phyloP scores from a whole-genome alignment of 306 rosid species.

The Sicyos edulis region DNA sequence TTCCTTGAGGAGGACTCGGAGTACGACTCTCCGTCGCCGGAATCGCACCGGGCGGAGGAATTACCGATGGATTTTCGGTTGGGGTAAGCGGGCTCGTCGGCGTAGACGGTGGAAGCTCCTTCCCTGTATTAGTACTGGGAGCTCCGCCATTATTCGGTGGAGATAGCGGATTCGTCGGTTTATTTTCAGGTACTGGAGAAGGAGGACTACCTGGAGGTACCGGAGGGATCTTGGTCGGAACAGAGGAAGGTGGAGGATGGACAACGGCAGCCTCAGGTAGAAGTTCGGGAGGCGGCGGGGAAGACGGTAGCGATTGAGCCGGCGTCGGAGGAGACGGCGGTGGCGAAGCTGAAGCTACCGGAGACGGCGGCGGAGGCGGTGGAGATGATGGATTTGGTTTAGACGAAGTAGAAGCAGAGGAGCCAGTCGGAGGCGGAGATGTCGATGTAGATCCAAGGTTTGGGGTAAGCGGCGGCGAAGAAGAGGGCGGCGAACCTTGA shows the following conservation, averaged over 20 bases:
- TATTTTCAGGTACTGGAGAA: constrained; percentile 20
- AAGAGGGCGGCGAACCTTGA: neutral
- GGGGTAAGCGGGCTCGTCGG: constrained; percentile 8
- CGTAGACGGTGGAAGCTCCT: neutral
- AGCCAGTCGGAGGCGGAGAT: constrained; percentile 16
- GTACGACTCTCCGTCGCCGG: neutral
- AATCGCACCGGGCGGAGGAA: constrained; percentile 12
- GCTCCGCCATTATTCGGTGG: neutral
- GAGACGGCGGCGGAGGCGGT: constrained; percentile 13
- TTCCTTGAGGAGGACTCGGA: constrained; percentile 3
- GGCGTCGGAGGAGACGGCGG: constrained; percentile 29
- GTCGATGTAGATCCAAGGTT: neutral
- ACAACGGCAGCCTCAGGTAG: neutral
- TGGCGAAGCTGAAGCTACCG: constrained; percentile 13
- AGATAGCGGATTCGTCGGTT: constrained; percentile 18
- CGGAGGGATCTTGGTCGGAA: neutral
- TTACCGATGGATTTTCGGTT: neutral
- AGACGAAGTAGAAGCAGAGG: neutral
- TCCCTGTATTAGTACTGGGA: neutral
- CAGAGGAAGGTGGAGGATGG: constrained; percentile 18
- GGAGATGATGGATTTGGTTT: constrained; percentile 9
- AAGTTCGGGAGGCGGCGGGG: neutral
- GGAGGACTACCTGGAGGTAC: neutral
- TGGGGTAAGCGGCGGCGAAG: neutral
- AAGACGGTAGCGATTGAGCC: no score